Conservation (phyloP, 352 stramenopile species). For the Pythium plurisporium region DNA sequence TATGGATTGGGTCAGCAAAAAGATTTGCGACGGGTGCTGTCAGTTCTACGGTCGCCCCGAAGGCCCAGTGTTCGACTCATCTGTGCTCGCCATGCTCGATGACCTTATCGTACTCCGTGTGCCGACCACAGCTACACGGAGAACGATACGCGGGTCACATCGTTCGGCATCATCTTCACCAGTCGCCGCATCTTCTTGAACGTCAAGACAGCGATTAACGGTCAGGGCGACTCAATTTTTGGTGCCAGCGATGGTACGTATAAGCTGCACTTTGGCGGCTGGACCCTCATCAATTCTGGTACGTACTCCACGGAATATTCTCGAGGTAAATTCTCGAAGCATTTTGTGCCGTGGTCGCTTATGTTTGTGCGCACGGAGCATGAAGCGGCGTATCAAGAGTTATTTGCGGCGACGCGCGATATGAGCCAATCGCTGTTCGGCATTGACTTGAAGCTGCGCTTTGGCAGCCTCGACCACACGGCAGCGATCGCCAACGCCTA, state of each 20-base stretch:
- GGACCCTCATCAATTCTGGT: constrained; percentile 24
- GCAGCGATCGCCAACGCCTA: constrained; percentile 18
- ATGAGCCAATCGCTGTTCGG: constrained; percentile 12
- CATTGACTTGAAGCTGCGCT: constrained; percentile 6
- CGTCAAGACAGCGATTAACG: background rate
- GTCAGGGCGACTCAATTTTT: constrained; percentile 3
- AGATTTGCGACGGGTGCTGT: no score
- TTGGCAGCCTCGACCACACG: constrained; percentile 17
- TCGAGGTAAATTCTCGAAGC: constrained; percentile 18
- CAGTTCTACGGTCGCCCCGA: no score
- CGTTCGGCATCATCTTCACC: background rate
- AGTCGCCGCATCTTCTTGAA: background rate
- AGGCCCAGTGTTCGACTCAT: no score
- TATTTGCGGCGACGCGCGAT: constrained; percentile 8
- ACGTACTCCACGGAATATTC: constrained; percentile 19
- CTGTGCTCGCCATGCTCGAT: no score
- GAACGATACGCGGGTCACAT: no score
- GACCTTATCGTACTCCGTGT: background rate
- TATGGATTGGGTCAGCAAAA: no score
- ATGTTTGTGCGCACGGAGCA: constrained; percentile 24
- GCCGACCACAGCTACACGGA: no score
- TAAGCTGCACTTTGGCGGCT: constrained; percentile 18
- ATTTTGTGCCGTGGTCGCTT: constrained; percentile 20
- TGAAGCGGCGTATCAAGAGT: constrained; percentile 14
- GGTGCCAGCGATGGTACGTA: constrained; percentile 14